Evolutionary conservation across 768 basidiomycete species (phyloP).

Genomic region (Macrolepiota dolichaula): DNA sequence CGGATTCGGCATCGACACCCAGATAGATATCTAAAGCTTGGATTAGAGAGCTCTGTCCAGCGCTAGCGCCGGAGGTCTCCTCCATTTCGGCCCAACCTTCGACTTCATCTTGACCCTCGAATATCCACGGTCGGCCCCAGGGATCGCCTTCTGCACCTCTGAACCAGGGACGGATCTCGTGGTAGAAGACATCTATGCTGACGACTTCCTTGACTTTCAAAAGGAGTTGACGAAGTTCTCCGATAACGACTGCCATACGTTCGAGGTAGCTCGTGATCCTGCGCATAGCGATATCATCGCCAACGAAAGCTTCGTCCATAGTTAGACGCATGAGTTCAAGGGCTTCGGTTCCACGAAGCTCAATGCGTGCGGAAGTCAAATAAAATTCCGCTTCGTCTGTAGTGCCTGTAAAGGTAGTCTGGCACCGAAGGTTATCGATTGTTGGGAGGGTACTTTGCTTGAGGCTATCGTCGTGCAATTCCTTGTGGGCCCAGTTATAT

Average conservation of each 20-base stretch:
- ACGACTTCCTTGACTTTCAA: conserved; percentile 65
- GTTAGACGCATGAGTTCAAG: conserved; percentile 82
- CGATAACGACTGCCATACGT: conserved; percentile 61
- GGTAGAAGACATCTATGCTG: conserved; percentile 71
- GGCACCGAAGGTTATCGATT: conserved; percentile 58
- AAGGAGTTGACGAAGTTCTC: conserved; percentile 58
- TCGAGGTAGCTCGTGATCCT: conserved; percentile 65
- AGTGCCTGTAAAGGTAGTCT: conserved; percentile 74
- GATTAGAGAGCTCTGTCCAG: conserved; percentile 78
- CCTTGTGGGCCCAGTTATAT: conserved; percentile 68
- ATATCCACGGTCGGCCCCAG: conserved; percentile 42
- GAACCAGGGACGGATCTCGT: conserved; percentile 78
- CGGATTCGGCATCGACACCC: conserved; percentile 43
- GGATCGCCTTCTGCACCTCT: conserved; percentile 59
- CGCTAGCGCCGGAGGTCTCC: conserved; percentile 74
- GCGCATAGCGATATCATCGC: conserved; percentile 58
- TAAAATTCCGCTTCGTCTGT: conserved; percentile 86
- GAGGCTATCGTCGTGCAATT: conserved; percentile 25
- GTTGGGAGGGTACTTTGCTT: conserved; percentile 36
- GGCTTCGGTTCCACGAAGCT: conserved; percentile 79
- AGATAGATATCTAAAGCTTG: conserved; percentile 74
- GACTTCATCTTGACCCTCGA: conserved; percentile 54
- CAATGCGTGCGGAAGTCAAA: conserved; percentile 80
- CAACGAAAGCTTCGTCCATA: conserved; percentile 87
- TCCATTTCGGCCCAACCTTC: conserved; percentile 38